phyloP scores from a whole-genome alignment of 139 green algal species.

The Desmodesmus armatus region DNA sequence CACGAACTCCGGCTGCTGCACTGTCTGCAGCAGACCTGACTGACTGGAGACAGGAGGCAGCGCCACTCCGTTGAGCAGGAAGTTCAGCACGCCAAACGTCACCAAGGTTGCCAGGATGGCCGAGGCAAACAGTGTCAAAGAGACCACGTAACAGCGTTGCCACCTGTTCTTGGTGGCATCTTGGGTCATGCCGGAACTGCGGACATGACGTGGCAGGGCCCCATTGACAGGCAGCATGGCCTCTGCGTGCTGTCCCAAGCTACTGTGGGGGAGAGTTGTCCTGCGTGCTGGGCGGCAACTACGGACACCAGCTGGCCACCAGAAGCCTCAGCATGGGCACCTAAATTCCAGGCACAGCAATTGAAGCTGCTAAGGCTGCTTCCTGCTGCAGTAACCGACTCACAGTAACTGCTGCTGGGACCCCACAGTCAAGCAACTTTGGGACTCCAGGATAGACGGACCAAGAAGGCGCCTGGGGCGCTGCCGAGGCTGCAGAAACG shows the following conservation, averaged over 20 bases:
- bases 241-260: neutral
- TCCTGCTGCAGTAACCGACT: constrained; percentile 1
- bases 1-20: too few relatives aligned
- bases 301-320: too few relatives aligned
- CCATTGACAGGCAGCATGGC: constrained; percentile 10
- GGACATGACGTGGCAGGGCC: neutral
- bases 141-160: neutral
- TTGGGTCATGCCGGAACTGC: too few relatives aligned
- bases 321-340: too few relatives aligned
- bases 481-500: too few relatives aligned
- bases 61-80: neutral
- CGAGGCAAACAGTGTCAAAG: constrained; percentile 33
- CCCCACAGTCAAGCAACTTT: too few relatives aligned
- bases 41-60: neutral
- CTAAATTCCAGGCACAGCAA: too few relatives aligned
- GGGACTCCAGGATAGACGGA: too few relatives aligned
- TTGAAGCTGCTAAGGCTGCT: too few relatives aligned
- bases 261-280: too few relatives aligned
- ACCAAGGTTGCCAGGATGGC: constrained; percentile 18
- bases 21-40: neutral
- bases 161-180: constrained; percentile 1
- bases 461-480: too few relatives aligned
- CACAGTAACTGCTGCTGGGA: constrained; percentile 8
- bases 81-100: constrained; percentile 42
- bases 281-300: too few relatives aligned